Conservation (phyloP, 2,329 filamentous ascomycete species). For the Sphaerostilbella broomeana region DNA sequence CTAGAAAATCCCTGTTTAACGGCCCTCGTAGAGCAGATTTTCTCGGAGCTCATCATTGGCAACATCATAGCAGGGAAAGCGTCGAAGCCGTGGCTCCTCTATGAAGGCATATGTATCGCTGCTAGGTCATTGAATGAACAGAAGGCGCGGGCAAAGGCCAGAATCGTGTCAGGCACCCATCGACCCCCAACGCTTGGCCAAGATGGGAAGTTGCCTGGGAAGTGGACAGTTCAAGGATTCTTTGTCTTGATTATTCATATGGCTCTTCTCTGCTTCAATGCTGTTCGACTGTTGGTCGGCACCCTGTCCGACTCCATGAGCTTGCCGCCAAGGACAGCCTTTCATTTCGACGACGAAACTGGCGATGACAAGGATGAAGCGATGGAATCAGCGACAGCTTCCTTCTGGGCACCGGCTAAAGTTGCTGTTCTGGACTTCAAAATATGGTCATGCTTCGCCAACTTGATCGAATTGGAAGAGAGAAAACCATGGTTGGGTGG, state of each 20-base stretch:
- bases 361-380: slow-evolving; percentile 1
- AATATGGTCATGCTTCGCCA: slow-evolving; percentile 66
- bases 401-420: slow-evolving; percentile 25
- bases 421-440: slow-evolving; percentile 70
- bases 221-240: slow-evolving; percentile 39
- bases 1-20: slow-evolving; percentile 81
- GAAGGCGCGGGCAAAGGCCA: slow-evolving; percentile 17
- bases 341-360: slow-evolving; percentile 12
- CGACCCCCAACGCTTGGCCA: slow-evolving; percentile 1
- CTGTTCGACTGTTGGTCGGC: slow-evolving; percentile 58
- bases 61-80: slow-evolving; percentile 73
- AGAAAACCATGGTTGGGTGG: slow-evolving; percentile 91
- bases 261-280: slow-evolving; percentile 49
- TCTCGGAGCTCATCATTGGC: slow-evolving; percentile 84
- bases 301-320: slow-evolving; percentile 63
- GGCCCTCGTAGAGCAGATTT: slow-evolving; percentile 75
- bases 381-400: slow-evolving; percentile 5
- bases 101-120: slow-evolving; percentile 73
- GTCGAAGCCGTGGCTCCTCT: slow-evolving; percentile 83
- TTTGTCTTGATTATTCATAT: slow-evolving; percentile 54
- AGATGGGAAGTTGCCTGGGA: slow-evolving; percentile 14
- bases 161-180: slow-evolving; percentile 15
- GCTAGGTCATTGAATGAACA: slow-evolving; percentile 36
- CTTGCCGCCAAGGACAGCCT: slow-evolving; percentile 46
- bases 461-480: slow-evolving; percentile 63